Base-by-base conservation (phyloP, 305 asterid genomes). In the Salvia sclarea region DNA sequence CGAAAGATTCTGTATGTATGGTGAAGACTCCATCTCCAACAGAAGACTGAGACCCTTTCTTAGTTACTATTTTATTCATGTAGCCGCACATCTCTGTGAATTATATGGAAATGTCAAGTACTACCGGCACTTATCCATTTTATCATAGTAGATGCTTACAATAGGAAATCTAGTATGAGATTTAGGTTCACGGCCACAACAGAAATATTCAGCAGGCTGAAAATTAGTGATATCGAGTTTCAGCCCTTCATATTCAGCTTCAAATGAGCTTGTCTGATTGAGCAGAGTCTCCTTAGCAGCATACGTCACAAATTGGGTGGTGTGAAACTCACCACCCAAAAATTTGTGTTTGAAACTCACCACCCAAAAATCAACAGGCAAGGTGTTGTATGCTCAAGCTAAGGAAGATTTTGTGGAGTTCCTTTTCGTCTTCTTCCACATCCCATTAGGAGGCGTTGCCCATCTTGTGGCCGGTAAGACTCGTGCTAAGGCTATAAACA, bases 381-480 rank as follows among this genome's bases (percentile, higher is more conserved):
- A 45, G 30, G 0, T 64, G 3, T 17, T 77, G 48, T 64, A 45
- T n/a, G 75, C 61, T 64, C 66, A 62, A 60, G 59, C 66, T 1
- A 20, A 38, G 25, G 52, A 67, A 4, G 70, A 75, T 52, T 75
- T 79, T 12, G 5, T 71, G 0, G 70, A 75, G 8, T 75, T 66
- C 16, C 66, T 64, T 10, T 59, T 40, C 13, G 8, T 61, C 35
- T 25, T 64, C 14, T 22, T 64, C 6, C 8, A 9, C 2, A 47
- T 72, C n/a, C 66, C 76, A n/a, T 2, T 64, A 0, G 66, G 61
- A 3, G 31, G 33, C 37, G 72, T 66, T 40, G 66, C 13, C 9
- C 33, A 14, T 8, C 70, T 76, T 11, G 8, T 76, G 44, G 18
- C 37, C 16, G 18, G 64, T 18, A 43, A 59, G 0, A n/a, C 37